Conservation (phyloP, 208 protist species). For the Trypanosoma avium region DNA sequence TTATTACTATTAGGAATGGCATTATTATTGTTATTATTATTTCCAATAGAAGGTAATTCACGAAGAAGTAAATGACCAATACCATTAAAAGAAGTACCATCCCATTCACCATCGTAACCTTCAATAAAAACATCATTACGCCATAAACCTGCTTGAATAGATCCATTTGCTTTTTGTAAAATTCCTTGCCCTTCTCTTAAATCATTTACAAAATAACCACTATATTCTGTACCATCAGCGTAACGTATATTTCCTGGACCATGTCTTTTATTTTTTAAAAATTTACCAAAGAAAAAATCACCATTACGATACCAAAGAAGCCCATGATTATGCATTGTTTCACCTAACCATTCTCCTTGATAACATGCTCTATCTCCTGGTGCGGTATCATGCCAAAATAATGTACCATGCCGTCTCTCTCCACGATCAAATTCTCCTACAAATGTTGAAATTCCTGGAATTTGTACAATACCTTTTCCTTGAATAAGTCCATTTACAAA, state of each 20-base stretch:
- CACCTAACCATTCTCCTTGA: conserved; percentile 86
- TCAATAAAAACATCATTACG: conserved; percentile 59
- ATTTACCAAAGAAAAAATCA: conserved; percentile 79
- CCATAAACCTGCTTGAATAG: conserved; percentile 68
- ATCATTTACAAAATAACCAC: conserved; percentile 63
- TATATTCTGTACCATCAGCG: conserved; percentile 69
- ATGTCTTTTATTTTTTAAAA: conserved; percentile 55
- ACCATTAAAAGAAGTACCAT: conserved; percentile 64
- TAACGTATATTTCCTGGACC: conserved; percentile 83
- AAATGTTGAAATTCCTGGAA: conserved; percentile 73
- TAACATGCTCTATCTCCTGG: conserved; percentile 49
- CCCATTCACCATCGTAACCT: conserved; percentile 89
- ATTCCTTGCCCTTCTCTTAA: conserved; percentile 69
- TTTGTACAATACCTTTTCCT: conserved; percentile 63
- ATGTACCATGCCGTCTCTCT: conserved; percentile 70
- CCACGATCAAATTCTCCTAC: conserved; percentile 76
- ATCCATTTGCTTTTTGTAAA: conserved; percentile 47
- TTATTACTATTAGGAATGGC: background rate
- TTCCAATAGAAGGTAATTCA: background rate
- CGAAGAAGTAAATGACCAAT: conserved; percentile 48
- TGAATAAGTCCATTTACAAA: conserved; percentile 90
- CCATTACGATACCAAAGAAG: conserved; percentile 82
- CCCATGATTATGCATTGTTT: conserved; percentile 77
- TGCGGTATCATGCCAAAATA: conserved; percentile 52
- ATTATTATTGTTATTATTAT: conserved; percentile 6